Percentiles rank a stretch among this genome's conserved stretches.
Evolutionary conservation across 2,329 filamentous ascomycete genomes (phyloP).

Genomic region (Sporothrix globosa): DNA sequence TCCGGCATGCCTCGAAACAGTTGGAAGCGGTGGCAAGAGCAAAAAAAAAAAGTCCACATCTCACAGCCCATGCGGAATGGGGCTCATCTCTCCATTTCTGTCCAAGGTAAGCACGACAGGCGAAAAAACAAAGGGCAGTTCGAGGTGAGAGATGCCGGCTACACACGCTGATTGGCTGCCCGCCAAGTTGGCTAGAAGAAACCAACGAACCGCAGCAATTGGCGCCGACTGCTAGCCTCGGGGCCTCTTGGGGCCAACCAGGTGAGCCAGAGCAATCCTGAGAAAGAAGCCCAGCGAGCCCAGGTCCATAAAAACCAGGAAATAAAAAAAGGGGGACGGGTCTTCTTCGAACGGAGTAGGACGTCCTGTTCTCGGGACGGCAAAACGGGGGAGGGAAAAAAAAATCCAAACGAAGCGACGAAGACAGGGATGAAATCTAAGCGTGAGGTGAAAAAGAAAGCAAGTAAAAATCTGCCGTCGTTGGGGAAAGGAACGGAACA

Average conservation of each 20-base stretch:
- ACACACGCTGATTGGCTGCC: slow-evolving; percentile 14
- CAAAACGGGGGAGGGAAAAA: not conserved
- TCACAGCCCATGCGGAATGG: slow-evolving; percentile 4
- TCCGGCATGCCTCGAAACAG: not conserved
- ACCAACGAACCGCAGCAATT: slow-evolving; percentile 17
- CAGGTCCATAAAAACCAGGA: not conserved
- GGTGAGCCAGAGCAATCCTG: slow-evolving; percentile 13
- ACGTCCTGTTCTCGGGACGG: not conserved
- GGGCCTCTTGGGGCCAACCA: slow-evolving; percentile 17
- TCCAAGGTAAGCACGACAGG: not conserved
- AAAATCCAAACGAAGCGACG: not conserved
- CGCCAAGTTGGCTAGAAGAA: not conserved
- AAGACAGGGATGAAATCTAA: not conserved
- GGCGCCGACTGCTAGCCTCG: slow-evolving; percentile 22
- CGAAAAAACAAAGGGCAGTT: not conserved
- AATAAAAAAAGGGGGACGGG: not conserved
- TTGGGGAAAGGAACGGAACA: not conserved
- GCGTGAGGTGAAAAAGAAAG: not conserved
- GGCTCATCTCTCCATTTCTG: not conserved
- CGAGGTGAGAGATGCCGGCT: slow-evolving; percentile 6
- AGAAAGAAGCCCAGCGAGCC: not conserved
- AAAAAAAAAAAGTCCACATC: not conserved
- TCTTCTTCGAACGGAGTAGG: not conserved
- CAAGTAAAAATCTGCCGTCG: not conserved
- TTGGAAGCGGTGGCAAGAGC: slow-evolving; percentile 13